A percentile compares a stretch with the other conserved stretches of the same genome.
Evolutionary conservation across 2,329 filamentous ascomycete species (phyloP).

Genomic region (Alternaria angustiovoidea): DNA sequence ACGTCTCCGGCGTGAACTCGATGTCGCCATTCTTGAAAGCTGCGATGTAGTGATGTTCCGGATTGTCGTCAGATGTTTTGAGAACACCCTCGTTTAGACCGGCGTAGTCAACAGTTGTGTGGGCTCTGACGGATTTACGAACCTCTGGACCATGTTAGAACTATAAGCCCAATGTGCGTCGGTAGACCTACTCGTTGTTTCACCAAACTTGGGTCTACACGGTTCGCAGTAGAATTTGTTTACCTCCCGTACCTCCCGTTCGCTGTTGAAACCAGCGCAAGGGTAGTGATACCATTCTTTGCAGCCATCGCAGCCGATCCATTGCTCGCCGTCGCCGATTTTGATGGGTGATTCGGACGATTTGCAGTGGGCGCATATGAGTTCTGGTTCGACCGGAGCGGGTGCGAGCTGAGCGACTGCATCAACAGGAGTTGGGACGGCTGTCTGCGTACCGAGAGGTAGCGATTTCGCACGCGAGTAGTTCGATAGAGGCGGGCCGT

Average conservation of each 20-base stretch:
- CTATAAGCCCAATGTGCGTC: conserved; percentile 31
- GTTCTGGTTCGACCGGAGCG: conserved; percentile 45
- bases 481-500: conserved; percentile 6
- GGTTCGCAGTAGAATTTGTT: conserved; percentile 72
- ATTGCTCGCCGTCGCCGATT: conserved; percentile 65
- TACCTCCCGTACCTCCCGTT: conserved; percentile 69
- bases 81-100: conserved; percentile 72
- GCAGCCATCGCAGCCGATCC: conserved; percentile 74
- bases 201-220: conserved; percentile 67
- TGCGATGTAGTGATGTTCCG: conserved; percentile 73
- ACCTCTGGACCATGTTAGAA: conserved; percentile 56
- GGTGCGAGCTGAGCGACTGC: conserved; percentile 17
- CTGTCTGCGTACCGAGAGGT: conserved; percentile 34
- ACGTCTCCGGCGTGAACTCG: conserved; percentile 66
- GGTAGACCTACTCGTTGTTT: conserved; percentile 64
- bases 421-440: conserved; percentile 19
- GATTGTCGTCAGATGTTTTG: conserved; percentile 69
- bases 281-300: conserved; percentile 74
- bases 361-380: conserved; percentile 65
- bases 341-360: conserved; percentile 62
- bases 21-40: conserved; percentile 72
- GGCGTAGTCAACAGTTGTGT: conserved; percentile 73
- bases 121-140: conserved; percentile 70
- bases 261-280: conserved; percentile 71
- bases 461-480: conserved; percentile 42